A percentile compares a stretch with the other conserved stretches of the same genome.
phyloP scores from a whole-genome alignment of 495 filamentous ascomycete species.

The Stereocaulon alpinum region DNA sequence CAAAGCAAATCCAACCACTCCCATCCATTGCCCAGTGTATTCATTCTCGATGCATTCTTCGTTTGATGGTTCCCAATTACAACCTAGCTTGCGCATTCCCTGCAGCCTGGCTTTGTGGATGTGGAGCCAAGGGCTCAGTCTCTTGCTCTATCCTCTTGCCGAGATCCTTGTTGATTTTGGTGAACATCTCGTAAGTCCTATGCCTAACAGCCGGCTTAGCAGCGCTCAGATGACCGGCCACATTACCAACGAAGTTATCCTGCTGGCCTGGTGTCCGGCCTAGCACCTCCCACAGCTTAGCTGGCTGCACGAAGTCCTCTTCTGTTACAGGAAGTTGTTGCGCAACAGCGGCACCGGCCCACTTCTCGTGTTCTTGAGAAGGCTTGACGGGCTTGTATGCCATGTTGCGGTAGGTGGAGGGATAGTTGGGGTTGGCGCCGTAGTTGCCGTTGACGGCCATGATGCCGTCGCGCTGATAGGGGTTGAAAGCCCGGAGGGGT shows the following conservation, averaged over 20 bases:
- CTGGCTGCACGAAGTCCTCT: constrained; percentile 57
- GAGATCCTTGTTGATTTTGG: constrained; percentile 22
- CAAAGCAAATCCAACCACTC: no score
- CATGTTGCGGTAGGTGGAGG: constrained; percentile 50
- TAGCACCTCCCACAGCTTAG: constrained; percentile 55
- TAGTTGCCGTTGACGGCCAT: constrained; percentile 64
- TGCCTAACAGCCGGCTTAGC: constrained; percentile 43
- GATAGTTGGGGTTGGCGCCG: constrained; percentile 60
- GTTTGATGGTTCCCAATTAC: not conserved
- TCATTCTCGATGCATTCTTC: no score
- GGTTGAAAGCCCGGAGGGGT: constrained; percentile 57
- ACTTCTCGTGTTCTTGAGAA: constrained; percentile 53
- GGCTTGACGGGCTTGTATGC: constrained; percentile 48
- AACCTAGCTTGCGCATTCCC: constrained; percentile 19
- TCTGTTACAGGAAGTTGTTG: constrained; percentile 38
- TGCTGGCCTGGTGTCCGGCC: constrained; percentile 52
- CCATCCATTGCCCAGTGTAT: no score
- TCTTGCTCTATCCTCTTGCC: constrained; percentile 21
- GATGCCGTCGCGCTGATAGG: constrained; percentile 63
- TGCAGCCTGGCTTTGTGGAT: constrained; percentile 19
- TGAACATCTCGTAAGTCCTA: constrained; percentile 48
- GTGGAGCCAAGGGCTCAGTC: constrained; percentile 20
- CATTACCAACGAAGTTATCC: constrained; percentile 55
- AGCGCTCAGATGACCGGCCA: constrained; percentile 42
- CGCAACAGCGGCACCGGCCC: constrained; percentile 39